Conservation (phyloP, 305 asterid genomes). For the Petunia hybrid region DNA sequence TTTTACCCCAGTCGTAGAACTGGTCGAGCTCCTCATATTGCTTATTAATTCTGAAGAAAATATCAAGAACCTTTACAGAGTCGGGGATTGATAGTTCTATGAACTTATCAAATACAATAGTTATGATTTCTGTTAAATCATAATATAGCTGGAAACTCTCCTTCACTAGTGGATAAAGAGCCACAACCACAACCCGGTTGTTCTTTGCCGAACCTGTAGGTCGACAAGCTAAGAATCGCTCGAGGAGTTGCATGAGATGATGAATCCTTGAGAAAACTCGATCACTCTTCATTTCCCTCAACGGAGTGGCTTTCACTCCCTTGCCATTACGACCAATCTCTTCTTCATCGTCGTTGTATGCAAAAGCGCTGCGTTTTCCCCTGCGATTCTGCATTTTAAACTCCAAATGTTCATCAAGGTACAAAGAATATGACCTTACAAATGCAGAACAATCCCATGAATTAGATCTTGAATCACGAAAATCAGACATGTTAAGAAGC, state of each 20-base stretch:
- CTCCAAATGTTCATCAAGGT: constrained; percentile 83
- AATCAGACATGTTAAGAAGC: constrained; percentile 83
- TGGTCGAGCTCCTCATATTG: constrained; percentile 79
- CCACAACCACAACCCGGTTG: constrained; percentile 70
- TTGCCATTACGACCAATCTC: constrained; percentile 46
- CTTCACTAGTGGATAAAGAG: constrained; percentile 69
- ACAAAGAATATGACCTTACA: constrained; percentile 72
- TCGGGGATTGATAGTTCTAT: constrained; percentile 68
- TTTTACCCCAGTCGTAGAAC: constrained; percentile 75
- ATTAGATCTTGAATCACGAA: no score
- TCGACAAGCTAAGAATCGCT: constrained; percentile 74
- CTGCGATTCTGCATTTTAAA: constrained; percentile 65
- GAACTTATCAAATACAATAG: constrained; percentile 70
- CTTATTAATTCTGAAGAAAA: constrained; percentile 70
- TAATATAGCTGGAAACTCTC: no score
- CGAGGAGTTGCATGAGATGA: constrained; percentile 77
- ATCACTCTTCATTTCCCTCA: constrained; percentile 64
- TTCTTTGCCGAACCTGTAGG: constrained; percentile 84
- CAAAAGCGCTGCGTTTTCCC: constrained; percentile 54
- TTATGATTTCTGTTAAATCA: constrained; percentile 72
- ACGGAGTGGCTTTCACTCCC: constrained; percentile 52
- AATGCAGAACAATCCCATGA: constrained; percentile 85
- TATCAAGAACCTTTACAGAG: constrained; percentile 63
- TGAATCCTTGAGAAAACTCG: constrained; percentile 58
- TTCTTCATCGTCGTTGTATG: constrained; percentile 44